Evolutionary conservation across 148 eudicot genomes (phyloP).

Genomic region (Bassia scoparia): DNA sequence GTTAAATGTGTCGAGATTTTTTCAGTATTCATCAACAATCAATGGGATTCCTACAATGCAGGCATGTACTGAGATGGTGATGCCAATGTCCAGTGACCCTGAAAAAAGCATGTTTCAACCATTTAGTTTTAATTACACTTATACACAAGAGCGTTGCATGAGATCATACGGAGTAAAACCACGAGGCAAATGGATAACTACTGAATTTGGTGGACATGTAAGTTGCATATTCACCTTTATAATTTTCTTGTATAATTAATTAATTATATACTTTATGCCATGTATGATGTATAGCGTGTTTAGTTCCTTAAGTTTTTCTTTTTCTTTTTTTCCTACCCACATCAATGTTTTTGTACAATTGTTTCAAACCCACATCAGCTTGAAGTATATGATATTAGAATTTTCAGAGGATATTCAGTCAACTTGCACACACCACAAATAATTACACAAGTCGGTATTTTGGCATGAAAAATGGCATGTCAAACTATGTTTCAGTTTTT

Average conservation of each 20-base stretch:
- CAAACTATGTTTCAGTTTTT: background rate
- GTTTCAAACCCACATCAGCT: too few species aligned
- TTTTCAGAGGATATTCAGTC: too few species aligned
- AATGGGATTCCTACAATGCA: conserved; percentile 25
- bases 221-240: conserved; percentile 16
- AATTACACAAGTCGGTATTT: background rate
- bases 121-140: conserved; percentile 52
- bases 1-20: background rate
- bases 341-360: too few species aligned
- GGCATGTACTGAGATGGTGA: conserved; percentile 98
- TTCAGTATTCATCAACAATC: background rate
- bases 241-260: background rate
- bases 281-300: background rate
- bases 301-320: background rate
- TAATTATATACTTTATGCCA: background rate
- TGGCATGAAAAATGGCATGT: conserved; percentile 6
- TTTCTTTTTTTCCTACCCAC: too few species aligned
- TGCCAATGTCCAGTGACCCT: conserved; percentile 79
- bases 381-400: too few species aligned
- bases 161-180: conserved; percentile 53
- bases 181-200: conserved; percentile 79
- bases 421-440: too few species aligned
- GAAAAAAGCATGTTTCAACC: conserved; percentile 70
- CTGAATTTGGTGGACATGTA: conserved; percentile 96
- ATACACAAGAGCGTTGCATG: conserved; percentile 56